These are phyloP conservation scores for Colletotrichum lindemuthianum DNA, from an alignment of 2,329 filamentous ascomycete species.

Conservation along the genomic window DNA sequence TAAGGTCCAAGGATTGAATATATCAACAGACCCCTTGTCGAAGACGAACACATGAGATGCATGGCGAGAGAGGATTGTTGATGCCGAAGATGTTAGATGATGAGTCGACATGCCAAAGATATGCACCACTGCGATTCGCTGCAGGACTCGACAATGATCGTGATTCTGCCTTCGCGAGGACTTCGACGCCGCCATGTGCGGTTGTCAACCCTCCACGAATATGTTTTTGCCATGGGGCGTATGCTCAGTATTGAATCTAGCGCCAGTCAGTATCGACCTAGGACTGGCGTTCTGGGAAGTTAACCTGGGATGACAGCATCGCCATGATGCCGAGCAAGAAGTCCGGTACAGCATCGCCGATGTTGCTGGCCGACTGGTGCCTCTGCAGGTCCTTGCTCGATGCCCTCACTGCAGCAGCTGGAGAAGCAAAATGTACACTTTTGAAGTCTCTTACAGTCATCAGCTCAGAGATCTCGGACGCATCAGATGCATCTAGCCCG, in stretches of 20 bases:
- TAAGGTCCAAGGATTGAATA: constrained; percentile 12
- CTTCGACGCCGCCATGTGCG: not conserved
- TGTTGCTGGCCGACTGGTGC: not conserved
- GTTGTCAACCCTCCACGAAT: not conserved
- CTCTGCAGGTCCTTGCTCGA: constrained; percentile 1
- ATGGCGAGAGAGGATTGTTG: not conserved
- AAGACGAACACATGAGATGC: not conserved
- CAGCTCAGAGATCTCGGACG: not conserved
- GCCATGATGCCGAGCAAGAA: constrained; percentile 7
- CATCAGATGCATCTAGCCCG: not conserved
- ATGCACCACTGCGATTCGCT: constrained; percentile 10
- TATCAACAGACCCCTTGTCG: not conserved
- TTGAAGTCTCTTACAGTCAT: constrained; percentile 1
- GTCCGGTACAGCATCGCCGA: not conserved
- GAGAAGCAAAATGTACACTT: constrained; percentile 4
- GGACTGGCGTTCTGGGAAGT: fast-evolving
- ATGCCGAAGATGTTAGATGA: not conserved
- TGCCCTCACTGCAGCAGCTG: not conserved
- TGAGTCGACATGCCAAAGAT: constrained; percentile 12
- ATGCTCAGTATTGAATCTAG: constrained; percentile 18
- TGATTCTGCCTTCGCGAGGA: not conserved
- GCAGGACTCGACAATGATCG: not conserved
- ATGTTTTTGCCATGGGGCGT: constrained; percentile 17
- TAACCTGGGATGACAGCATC: constrained; percentile 16
- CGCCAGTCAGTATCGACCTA: fast-evolving